Conservation (phyloP, 2,329 filamentous ascomycete genomes). For the Arthrobotrys conoides region DNA sequence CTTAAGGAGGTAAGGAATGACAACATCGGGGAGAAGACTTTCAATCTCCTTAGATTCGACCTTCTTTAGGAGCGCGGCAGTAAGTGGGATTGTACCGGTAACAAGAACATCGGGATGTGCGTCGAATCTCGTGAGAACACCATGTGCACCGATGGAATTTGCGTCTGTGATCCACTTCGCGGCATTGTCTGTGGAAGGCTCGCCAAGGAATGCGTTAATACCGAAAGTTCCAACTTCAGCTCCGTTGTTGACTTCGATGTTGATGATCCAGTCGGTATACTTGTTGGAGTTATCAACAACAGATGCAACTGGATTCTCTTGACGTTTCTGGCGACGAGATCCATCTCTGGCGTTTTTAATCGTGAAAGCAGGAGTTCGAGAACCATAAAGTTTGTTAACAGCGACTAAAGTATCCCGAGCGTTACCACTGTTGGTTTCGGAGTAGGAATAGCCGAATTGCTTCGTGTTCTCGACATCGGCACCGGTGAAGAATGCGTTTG, state of each 20-base stretch:
- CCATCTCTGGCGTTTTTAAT: constrained; percentile 27
- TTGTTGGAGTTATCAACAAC: constrained; percentile 27
- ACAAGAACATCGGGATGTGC: constrained; percentile 63
- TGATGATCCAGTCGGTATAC: constrained; percentile 66
- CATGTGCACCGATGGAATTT: constrained; percentile 68
- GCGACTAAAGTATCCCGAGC: constrained; percentile 55
- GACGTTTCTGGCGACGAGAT: constrained; percentile 24
- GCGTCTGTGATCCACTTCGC: constrained; percentile 66
- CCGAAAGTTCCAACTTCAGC: constrained; percentile 65
- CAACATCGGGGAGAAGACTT: constrained; percentile 64
- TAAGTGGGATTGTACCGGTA: constrained; percentile 67
- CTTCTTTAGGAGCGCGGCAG: constrained; percentile 65
- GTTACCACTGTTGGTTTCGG: constrained; percentile 71
- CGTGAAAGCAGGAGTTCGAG: constrained; percentile 22
- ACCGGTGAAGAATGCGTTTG: constrained; percentile 51
- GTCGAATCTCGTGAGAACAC: constrained; percentile 65
- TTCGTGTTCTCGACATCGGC: constrained; percentile 66
- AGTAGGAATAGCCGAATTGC: constrained; percentile 81
- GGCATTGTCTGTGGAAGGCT: constrained; percentile 63
- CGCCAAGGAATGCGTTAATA: constrained; percentile 66
- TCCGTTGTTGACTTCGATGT: constrained; percentile 66
- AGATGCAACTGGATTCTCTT: constrained; percentile 7
- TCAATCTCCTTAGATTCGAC: constrained; percentile 64
- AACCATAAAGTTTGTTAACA: constrained; percentile 31
- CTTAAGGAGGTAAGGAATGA: constrained; percentile 64